Conservation (phyloP, 768 basidiomycete species). For the Lyophyllum shimeji region DNA sequence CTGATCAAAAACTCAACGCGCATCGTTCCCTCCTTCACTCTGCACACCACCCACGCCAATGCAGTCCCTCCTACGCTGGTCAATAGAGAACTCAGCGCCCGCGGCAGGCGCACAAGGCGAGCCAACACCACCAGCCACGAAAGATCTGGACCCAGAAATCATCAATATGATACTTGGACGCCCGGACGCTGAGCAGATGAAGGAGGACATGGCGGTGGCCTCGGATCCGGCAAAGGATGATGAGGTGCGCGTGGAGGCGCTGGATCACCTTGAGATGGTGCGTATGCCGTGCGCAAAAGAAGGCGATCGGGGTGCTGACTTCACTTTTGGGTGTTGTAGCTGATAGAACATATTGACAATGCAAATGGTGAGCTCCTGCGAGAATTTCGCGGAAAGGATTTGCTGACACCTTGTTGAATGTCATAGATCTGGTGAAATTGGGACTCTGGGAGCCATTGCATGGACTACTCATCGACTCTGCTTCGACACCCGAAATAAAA, state of each 20-base stretch:
- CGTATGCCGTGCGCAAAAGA: slow-evolving; percentile 17
- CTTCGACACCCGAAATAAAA: slow-evolving; percentile 59
- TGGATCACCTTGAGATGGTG: slow-evolving; percentile 90
- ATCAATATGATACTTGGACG: slow-evolving; percentile 86
- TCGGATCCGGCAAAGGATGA: slow-evolving; percentile 53
- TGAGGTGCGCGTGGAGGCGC: slow-evolving; percentile 60
- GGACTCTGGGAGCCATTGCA: slow-evolving; percentile 81
- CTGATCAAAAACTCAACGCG: no score
- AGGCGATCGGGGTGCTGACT: background rate
- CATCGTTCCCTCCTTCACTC: background rate
- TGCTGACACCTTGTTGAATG: background rate
- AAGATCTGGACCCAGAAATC: slow-evolving; percentile 76
- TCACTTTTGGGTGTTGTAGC: slow-evolving; percentile 40
- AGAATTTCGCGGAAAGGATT: no score
- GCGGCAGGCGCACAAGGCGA: slow-evolving; percentile 26
- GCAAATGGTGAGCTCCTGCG: no score
- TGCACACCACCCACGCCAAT: slow-evolving; percentile 34
- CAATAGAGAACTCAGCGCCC: slow-evolving; percentile 66
- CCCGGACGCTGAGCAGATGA: slow-evolving; percentile 81
- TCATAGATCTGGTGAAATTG: slow-evolving; percentile 63
- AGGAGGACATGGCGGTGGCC: slow-evolving; percentile 69
- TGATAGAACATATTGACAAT: slow-evolving; percentile 89
- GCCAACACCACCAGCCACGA: slow-evolving; percentile 33
- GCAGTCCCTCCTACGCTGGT: slow-evolving; percentile 82
- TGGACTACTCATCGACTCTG: slow-evolving; percentile 51